Evolutionary conservation across 768 basidiomycete genomes (phyloP), one percentile per base, ranked within the genome.

Genomic region (Boletales sp.): DNA sequence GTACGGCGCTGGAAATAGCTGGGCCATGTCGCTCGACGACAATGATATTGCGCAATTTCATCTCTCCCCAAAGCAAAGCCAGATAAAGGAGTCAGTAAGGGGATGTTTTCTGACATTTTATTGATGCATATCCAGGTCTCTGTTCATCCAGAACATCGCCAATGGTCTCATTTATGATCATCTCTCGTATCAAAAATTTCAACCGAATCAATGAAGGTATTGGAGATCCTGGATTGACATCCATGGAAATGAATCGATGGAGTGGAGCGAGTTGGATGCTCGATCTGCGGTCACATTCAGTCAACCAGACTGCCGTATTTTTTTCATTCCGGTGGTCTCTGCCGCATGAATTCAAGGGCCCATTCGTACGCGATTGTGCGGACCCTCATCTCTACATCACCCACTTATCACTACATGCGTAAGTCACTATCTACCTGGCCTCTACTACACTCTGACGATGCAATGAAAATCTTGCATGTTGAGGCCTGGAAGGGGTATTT

Each of bases 21-120:
- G 86, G 81, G 82, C 87, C 0, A 71, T 81, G 51, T 76, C 75
- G 50, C 68, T 90, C 10, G 88, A 90, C 54, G 87, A 90, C 60
- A 75, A 81, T 52, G 87, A 88, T 58, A 74, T 90, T 17, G 81
- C 82, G 18, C 87, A 89, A 51, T 65, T 87, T 72, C 90, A 21
- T 86, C 87, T 1, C 72, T 85, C 14, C 75, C 80, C 37, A 75
- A 74, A 8, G 78, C 81, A 34, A 73, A 80, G 30, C 86, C 83
- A 57, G 74, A 84, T 49, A 69, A 74, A 56, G 85, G 85, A 47
- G 85, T 86, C 60, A 56, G 80, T 49, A 48, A 24, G 31, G 31
- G 6, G 31, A 27, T 31, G 2, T 4, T 29, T 55, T 32, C 32
- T 52, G 27, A 17, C 45, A 29, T 15, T 11, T 32, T 32, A 44